Conservation (phyloP, 441 rosid genomes). For the Rhodomyrtus psidioides region DNA sequence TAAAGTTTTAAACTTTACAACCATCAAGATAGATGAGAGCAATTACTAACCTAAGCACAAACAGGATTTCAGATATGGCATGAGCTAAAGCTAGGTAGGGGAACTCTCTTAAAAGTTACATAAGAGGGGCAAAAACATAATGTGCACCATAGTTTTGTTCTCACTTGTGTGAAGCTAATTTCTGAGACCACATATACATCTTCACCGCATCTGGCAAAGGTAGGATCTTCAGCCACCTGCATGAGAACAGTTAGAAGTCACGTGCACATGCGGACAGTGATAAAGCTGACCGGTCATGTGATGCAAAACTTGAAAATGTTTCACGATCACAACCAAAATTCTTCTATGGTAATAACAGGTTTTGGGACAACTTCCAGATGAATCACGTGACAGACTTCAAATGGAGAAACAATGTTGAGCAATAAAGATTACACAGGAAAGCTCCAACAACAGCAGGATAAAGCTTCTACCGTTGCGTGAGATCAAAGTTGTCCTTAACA, state of each 20-base stretch:
- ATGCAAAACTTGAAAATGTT: background rate
- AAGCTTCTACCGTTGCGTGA: background rate
- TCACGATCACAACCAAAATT: background rate
- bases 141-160: constrained; percentile 5
- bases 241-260: background rate
- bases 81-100: background rate
- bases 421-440: background rate
- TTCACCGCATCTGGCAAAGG: constrained; percentile 75
- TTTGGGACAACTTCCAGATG: background rate
- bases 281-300: background rate
- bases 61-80: background rate
- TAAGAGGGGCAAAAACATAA: background rate
- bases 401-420: background rate
- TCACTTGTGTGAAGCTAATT: constrained; percentile 81
- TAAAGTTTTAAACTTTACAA: background rate
- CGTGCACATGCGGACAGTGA: background rate
- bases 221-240: constrained; percentile 65
- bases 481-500: background rate
- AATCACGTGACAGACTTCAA: background rate
- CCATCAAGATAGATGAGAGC: background rate
- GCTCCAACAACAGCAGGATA: background rate
- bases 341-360: background rate
- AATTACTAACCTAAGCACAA: background rate
- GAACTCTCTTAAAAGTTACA: background rate
- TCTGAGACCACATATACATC: constrained; percentile 73